Evolutionary conservation across 2,329 filamentous ascomycete species (phyloP).

Genomic region (Colletotrichum echinochloae): DNA sequence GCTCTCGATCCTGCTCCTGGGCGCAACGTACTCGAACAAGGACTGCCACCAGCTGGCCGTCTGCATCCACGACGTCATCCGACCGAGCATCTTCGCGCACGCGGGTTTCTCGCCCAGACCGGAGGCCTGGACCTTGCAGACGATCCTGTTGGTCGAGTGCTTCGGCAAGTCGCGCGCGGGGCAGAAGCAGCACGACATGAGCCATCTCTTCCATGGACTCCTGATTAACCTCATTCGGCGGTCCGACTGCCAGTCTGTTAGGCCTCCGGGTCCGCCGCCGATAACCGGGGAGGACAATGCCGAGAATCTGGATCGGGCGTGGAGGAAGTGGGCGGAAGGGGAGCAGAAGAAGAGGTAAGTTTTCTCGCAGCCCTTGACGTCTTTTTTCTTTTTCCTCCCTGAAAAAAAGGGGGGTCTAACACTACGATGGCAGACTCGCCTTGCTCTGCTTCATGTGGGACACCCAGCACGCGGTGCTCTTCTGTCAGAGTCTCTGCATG

Average conservation of each 20-base stretch:
- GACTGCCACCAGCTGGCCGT: conserved; percentile 70
- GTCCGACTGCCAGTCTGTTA: conserved; percentile 51
- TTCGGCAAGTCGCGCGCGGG: conserved; percentile 73
- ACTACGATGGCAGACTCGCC: conserved; percentile 55
- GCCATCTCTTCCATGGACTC: conserved; percentile 63
- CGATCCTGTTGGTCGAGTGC: conserved; percentile 72
- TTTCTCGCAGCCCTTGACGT: background rate
- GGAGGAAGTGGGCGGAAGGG: conserved; percentile 64
- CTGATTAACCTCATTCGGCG: conserved; percentile 54
- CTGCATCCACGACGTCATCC: conserved; percentile 70
- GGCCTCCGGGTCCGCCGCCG: conserved; percentile 44
- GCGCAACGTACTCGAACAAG: conserved; percentile 70
- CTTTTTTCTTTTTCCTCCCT: fast-evolving
- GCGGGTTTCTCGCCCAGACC: conserved; percentile 68
- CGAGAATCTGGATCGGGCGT: conserved; percentile 58
- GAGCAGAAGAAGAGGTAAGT: conserved; percentile 68
- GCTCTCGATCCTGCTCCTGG: conserved; percentile 67
- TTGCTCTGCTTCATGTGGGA: conserved; percentile 76
- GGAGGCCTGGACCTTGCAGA: conserved; percentile 70
- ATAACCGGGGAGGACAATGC: conserved; percentile 46
- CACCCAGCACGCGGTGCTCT: conserved; percentile 72
- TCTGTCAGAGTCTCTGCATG: conserved; percentile 76
- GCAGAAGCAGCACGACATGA: conserved; percentile 73
- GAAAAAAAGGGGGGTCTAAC: background rate
- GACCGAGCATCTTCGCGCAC: conserved; percentile 70